phyloP scores from a whole-genome alignment of 495 filamentous ascomycete genomes.

The Sporormia fimetaria region DNA sequence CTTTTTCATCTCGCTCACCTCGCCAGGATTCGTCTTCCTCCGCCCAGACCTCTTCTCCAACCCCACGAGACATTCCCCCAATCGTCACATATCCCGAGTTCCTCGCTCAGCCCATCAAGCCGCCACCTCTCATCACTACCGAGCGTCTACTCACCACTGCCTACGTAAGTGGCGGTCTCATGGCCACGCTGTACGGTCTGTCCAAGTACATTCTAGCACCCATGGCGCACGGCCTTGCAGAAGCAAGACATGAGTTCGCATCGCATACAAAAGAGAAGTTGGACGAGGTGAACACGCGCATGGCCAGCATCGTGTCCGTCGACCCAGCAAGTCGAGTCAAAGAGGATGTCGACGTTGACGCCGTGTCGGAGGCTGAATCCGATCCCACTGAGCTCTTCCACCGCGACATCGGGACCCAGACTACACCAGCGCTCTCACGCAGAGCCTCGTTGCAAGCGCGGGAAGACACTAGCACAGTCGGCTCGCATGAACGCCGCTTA shows the following conservation, averaged over 20 bases:
- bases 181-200: constrained; percentile 65
- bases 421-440: constrained; percentile 44
- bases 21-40: constrained; percentile 16
- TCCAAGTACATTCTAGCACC: constrained; percentile 71
- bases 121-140: constrained; percentile 69
- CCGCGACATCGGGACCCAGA: constrained; percentile 80
- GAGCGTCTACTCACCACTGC: constrained; percentile 62
- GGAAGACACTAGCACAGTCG: constrained; percentile 21
- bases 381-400: constrained; percentile 84
- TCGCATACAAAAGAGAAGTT: constrained; percentile 54
- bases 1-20: constrained; percentile 1
- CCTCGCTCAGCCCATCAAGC: constrained; percentile 52
- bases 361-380: constrained; percentile 40
- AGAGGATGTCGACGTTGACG: constrained; percentile 13
- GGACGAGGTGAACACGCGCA: constrained; percentile 55
- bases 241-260: constrained; percentile 72
- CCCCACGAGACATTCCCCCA: constrained; percentile 50
- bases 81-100: constrained; percentile 98
- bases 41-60: constrained; percentile 16
- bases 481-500: constrained; percentile 36
- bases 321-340: constrained; percentile 39
- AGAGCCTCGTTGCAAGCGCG: constrained; percentile 20
- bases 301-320: constrained; percentile 59
- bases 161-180: constrained; percentile 60
- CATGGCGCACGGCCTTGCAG: constrained; percentile 64